Base-by-base conservation (phyloP, 768 basidiomycete genomes). In the Cystobasidium ongulense region DNA sequence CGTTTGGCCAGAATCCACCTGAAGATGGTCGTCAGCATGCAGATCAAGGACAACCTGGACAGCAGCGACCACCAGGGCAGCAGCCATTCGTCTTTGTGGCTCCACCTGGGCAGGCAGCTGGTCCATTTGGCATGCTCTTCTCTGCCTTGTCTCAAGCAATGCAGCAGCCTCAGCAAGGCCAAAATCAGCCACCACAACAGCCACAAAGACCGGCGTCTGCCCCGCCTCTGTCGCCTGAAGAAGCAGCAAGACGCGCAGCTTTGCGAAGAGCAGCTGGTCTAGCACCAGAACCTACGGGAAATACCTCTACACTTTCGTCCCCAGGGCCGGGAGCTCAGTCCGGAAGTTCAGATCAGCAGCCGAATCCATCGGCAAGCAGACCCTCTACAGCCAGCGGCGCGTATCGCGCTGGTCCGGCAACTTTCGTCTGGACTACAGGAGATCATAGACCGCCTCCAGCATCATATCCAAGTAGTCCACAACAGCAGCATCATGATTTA, bases 101-200 rank as follows among this genome's bases (percentile, higher is more conserved):
- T 29, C 13, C 25, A 59, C 57, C 63, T 4, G 59, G 59, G 35
- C 39, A 50, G 8, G 43, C 10, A 1, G 43, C 13, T 31, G 65
- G 65, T 41, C 65, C 65, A 54, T 67, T 67, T 31, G 43, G 31
- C 2, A 41, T 41, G 31, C 43, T 67, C 3, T 59, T 59, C 33
- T 35, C 25, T 29, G 57, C 57, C 17, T 21, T 59, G n/a, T 54
- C 52, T 13, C 11, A 59, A 11, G 57, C 57, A 13, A 35, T 59
- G 57, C 29, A 59, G 21, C 57, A 59, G 53, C 53, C 21, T 7
- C 53, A 54, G 53, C 29, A n/a, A 11, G 53, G 53, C 7, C 8
- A 23, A 54, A 54, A 29, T n/a, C 53, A 54, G 53, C 29, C 53
- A 46, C 13, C n/a, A 59, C 57, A 35, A 59, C 33, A 27, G 33